Conservation (phyloP, 2,329 filamentous ascomycete species). For the Mycosphaerella arachidis region DNA sequence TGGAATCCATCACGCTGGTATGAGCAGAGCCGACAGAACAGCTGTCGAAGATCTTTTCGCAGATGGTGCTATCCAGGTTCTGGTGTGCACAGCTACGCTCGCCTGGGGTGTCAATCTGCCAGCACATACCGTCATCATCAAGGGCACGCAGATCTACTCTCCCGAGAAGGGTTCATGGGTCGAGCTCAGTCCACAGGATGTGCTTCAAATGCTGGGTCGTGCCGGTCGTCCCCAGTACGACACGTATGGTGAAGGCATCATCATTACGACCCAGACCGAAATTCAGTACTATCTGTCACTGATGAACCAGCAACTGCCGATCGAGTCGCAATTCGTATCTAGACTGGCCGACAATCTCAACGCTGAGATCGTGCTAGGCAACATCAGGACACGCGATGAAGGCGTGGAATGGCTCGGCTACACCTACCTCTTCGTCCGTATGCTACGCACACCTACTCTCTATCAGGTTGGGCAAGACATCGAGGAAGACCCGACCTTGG, state of each 20-base stretch:
- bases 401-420: constrained; percentile 99
- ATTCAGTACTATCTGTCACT: constrained; percentile 97
- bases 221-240: constrained; percentile 95
- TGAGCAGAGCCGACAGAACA: constrained; percentile 90
- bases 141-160: constrained; percentile 96
- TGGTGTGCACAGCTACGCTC: constrained; percentile 95
- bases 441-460: constrained; percentile 89
- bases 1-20: constrained; percentile 96
- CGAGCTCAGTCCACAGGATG: constrained; percentile 93
- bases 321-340: constrained; percentile 92
- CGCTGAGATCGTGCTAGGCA: constrained; percentile 91
- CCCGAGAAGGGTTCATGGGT: constrained; percentile 99
- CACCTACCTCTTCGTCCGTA: constrained; percentile 94
- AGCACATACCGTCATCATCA: constrained; percentile 97
- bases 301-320: constrained; percentile 93
- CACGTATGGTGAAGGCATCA: constrained; percentile 96
- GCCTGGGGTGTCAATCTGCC: constrained; percentile 99
- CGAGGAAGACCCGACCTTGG: constrained; percentile 81
- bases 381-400: constrained; percentile 85
- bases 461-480: constrained; percentile 97
- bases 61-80: constrained; percentile 84
- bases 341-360: constrained; percentile 94
- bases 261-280: constrained; percentile 91
- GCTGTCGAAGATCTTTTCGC: constrained; percentile 93
- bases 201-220: constrained; percentile 96